Evolutionary conservation across 108 stramenopile species (phyloP).

Genomic region (Bacterosira constricta): DNA sequence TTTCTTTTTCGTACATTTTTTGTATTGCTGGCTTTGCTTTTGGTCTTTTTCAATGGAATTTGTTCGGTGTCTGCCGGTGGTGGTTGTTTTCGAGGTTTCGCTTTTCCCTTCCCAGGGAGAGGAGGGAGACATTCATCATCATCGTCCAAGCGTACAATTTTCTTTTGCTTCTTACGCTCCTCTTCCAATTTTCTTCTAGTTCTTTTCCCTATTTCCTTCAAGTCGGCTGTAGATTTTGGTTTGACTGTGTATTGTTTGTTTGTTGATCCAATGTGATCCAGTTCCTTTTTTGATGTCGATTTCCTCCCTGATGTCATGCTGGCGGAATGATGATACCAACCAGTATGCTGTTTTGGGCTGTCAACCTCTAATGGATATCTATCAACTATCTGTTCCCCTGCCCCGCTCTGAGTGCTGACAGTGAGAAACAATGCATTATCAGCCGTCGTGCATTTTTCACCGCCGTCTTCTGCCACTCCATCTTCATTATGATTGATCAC

Average conservation of each 20-base stretch:
- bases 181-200: constrained; percentile 63
- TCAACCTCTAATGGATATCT: background rate
- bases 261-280: constrained; percentile 26
- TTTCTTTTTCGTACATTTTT: constrained; percentile 23
- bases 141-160: constrained; percentile 61
- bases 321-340: constrained; percentile 25
- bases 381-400: background rate
- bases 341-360: background rate
- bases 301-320: background rate
- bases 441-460: background rate
- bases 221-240: background rate
- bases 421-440: background rate
- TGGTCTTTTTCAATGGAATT: constrained; percentile 5
- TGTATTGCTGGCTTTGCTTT: constrained; percentile 8
- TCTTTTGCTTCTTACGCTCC: constrained; percentile 66
- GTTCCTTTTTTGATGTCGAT: background rate
- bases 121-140: constrained; percentile 13
- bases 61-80: background rate
- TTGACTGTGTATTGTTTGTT: constrained; percentile 17
- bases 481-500: background rate
- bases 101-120: background rate
- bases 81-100: background rate
- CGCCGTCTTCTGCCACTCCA: background rate
- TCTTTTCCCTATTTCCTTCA: constrained; percentile 66
- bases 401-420: background rate